Percentiles rank a stretch among this genome's conserved stretches.
Evolutionary conservation across 2,329 filamentous ascomycete genomes (phyloP).

Genomic region (Cladosporium sp.): DNA sequence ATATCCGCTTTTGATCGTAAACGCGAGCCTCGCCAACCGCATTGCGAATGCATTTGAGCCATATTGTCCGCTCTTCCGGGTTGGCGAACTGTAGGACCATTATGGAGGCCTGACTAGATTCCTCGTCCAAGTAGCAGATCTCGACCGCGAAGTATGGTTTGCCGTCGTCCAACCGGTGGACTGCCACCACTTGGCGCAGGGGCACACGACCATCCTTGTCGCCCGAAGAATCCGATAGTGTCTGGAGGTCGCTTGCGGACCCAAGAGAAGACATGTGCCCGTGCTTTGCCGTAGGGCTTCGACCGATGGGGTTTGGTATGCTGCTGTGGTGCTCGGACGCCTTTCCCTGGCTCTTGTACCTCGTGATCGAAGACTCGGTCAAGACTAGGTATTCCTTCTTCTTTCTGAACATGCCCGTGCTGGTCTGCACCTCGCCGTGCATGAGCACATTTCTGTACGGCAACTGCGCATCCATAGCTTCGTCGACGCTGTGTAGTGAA

Average conservation of each 20-base stretch:
- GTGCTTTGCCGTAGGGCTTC: constrained; percentile 49
- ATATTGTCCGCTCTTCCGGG: constrained; percentile 60
- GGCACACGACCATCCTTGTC: constrained; percentile 56
- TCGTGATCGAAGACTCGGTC: constrained; percentile 63
- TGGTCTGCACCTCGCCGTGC: constrained; percentile 67
- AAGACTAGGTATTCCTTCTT: constrained; percentile 69
- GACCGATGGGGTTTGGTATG: constrained; percentile 33
- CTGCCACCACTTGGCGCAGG: constrained; percentile 62
- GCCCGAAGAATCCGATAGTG: constrained; percentile 47
- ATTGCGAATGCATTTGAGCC: constrained; percentile 59
- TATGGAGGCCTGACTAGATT: constrained; percentile 55
- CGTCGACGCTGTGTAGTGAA: constrained; percentile 42
- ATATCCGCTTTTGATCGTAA: constrained; percentile 50
- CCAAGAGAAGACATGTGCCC: constrained; percentile 55
- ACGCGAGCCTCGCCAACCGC: constrained; percentile 55
- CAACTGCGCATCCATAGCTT: constrained; percentile 19
- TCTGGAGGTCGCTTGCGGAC: constrained; percentile 59
- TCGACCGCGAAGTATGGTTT: constrained; percentile 64
- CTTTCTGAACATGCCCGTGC: constrained; percentile 66
- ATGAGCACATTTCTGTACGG: constrained; percentile 50
- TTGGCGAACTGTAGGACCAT: constrained; percentile 63
- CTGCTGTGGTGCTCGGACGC: constrained; percentile 59
- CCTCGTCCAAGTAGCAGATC: constrained; percentile 64
- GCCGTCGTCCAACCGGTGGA: constrained; percentile 64
- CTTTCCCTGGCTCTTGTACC: constrained; percentile 64